Conservation (phyloP, 176 grass and related monocot genomes). For the Tillandsia fasciculata region DNA sequence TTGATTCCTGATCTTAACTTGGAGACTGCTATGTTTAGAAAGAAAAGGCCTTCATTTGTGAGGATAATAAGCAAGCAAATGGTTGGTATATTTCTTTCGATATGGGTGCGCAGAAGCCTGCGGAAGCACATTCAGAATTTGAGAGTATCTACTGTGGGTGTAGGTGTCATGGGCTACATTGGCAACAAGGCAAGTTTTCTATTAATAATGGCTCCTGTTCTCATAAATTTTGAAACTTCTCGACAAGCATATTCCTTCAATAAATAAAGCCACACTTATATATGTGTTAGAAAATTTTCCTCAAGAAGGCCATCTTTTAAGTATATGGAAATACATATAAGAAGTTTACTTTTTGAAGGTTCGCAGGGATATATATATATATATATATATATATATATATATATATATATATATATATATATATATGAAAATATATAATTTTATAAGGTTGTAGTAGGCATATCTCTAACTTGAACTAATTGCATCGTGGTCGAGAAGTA, state of each 20-base stretch:
- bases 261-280: neutral
- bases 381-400: too few species aligned
- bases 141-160: constrained; percentile 82
- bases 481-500: too few species aligned
- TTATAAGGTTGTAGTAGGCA: too few species aligned
- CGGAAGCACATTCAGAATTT: constrained; percentile 76
- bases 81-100: constrained; percentile 73
- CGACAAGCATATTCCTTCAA: neutral
- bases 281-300: too few species aligned
- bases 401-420: too few species aligned
- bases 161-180: constrained; percentile 84
- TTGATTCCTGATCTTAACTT: constrained; percentile 23
- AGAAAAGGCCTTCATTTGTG: constrained; percentile 48
- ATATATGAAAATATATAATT: too few species aligned
- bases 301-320: too few species aligned
- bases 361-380: too few species aligned
- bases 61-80: constrained; percentile 92
- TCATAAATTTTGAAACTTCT: neutral
- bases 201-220: constrained; percentile 5
- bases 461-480: too few species aligned
- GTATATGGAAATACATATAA: too few species aligned
- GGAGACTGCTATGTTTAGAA: constrained; percentile 20
- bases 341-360: too few species aligned
- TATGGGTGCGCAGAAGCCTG: constrained; percentile 71
- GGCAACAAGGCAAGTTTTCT: constrained; percentile 61